Percentiles rank a stretch among this genome's conserved stretches.
Conservation (phyloP, 78 protist species). For the Emiliania huxleyi region DNA sequence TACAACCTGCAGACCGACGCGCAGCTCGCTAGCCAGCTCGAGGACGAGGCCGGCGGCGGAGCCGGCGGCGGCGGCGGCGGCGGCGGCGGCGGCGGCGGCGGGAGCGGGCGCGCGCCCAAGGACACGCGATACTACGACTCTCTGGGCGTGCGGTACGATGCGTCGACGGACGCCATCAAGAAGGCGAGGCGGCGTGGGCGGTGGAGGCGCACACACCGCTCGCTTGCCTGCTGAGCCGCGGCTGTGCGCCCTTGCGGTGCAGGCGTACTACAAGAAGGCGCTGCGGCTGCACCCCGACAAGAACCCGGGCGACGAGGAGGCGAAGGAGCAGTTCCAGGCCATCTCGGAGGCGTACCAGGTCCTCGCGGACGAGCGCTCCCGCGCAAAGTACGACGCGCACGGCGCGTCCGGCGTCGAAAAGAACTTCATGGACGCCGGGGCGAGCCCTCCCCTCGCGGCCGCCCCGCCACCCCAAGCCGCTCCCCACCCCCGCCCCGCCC, state of each 20-base stretch:
- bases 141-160: conserved; percentile 29
- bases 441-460: too few species aligned
- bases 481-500: too few species aligned
- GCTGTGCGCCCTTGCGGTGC: too few species aligned
- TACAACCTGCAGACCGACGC: conserved; percentile 5
- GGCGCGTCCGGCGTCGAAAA: conserved; percentile 44
- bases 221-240: too few species aligned
- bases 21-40: not conserved
- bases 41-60: not conserved
- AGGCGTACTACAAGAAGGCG: conserved; percentile 55
- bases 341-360: conserved; percentile 57
- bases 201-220: too few species aligned
- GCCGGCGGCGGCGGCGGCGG: not conserved
- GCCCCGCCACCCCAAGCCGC: too few species aligned
- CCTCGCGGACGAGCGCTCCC: conserved; percentile 32
- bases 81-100: not conserved
- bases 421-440: not conserved
- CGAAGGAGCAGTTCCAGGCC: conserved; percentile 36
- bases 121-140: conserved; percentile 28
- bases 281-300: conserved; percentile 62
- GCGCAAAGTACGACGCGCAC: conserved; percentile 31
- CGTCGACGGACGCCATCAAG: conserved; percentile 23
- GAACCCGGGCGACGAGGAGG: conserved; percentile 35
- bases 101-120: not conserved
- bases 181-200: too few species aligned